These are phyloP conservation scores for Amoebophrya sp. DNA, from an alignment of 169 alveolate genomes.

Conservation along the genomic window DNA sequence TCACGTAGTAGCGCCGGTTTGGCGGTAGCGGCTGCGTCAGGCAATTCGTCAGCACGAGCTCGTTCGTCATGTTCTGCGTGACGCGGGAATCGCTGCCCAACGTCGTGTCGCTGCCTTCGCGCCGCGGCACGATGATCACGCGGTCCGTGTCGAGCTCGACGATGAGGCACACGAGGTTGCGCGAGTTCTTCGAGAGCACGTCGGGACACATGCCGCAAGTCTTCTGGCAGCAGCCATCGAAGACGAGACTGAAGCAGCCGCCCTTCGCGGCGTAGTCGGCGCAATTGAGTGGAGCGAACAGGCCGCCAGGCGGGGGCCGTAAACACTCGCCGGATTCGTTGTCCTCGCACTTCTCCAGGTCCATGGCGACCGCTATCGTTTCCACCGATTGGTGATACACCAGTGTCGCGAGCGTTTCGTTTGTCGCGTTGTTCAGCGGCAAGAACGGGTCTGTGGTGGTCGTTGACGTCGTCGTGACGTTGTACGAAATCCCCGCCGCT, in stretches of 20 bases:
- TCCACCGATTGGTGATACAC: neutral
- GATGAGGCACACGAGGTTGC: neutral
- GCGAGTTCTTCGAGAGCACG: neutral
- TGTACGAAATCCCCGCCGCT: neutral
- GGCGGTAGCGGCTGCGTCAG: neutral
- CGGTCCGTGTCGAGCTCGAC: neutral
- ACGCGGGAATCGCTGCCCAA: neutral
- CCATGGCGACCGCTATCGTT: neutral
- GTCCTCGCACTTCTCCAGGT: neutral
- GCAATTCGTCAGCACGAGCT: neutral
- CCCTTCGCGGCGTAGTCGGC: neutral
- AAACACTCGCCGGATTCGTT: neutral
- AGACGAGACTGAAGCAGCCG: neutral
- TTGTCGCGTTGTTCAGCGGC: neutral
- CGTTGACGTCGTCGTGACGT: neutral
- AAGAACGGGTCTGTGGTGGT: neutral
- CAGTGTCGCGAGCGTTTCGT: neutral
- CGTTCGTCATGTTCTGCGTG: neutral
- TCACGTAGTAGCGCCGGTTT: neutral
- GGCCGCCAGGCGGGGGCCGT: neutral
- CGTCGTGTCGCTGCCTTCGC: neutral
- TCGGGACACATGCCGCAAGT: neutral
- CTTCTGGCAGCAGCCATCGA: neutral
- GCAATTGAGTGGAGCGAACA: neutral
- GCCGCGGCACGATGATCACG: neutral